Evolutionary conservation across 2,329 filamentous ascomycete species (phyloP).

Genomic region (Ascochyta fabae): DNA sequence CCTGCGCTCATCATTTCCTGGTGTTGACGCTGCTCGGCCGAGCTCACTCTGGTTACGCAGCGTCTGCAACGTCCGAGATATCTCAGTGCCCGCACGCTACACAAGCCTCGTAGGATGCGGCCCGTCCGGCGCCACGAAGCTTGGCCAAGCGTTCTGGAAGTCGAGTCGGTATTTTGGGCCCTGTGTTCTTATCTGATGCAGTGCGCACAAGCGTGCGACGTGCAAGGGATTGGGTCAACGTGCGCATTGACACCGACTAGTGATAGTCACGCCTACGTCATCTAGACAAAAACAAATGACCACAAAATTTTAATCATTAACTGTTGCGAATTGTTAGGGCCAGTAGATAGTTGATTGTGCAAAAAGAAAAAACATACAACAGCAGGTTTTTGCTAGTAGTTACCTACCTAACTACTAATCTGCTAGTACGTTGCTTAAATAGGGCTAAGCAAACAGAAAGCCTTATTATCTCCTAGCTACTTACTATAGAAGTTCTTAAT

Average conservation of each 20-base stretch:
- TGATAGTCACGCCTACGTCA: no score
- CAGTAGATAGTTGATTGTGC: no score
- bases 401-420: constrained; percentile 18
- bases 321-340: no score
- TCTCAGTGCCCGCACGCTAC: not conserved
- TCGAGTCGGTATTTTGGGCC: no score
- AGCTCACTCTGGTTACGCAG: not conserved
- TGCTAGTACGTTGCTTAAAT: constrained; percentile 7
- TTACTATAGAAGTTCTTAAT: no score
- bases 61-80: constrained; percentile 3
- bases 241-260: no score
- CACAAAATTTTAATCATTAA: no score
- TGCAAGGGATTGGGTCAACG: no score
- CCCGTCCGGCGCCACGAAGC: constrained; percentile 12
- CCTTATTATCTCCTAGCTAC: not conserved
- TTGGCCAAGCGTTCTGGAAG: not conserved
- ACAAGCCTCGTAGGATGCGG: constrained; percentile 3
- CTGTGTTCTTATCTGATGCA: no score
- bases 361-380: constrained; percentile 16
- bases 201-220: no score
- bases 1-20: not conserved
- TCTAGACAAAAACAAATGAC: no score
- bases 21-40: constrained; percentile 8
- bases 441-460: constrained; percentile 16
- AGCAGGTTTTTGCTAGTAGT: constrained; percentile 16